Evolutionary conservation across 441 rosid genomes (phyloP).

Genomic region (Raphanus hybrid): DNA sequence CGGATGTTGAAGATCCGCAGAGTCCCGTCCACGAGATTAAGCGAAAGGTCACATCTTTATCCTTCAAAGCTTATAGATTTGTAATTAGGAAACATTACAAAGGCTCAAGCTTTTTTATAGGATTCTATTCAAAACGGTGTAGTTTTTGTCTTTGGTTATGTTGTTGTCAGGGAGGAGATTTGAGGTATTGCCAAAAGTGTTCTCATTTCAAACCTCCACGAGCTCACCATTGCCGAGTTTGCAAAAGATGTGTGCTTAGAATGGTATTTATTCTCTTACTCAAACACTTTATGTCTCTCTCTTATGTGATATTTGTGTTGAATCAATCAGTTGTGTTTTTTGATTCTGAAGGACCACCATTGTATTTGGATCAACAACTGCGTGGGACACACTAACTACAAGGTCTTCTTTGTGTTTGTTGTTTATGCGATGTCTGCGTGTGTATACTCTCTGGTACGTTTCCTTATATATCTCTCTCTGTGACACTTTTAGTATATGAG

Average conservation of each 20-base stretch:
- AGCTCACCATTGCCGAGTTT: constrained; percentile 94
- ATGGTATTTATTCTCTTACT: constrained; percentile 60
- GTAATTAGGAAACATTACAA: not conserved
- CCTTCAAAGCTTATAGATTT: constrained; percentile 1
- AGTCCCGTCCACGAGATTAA: constrained; percentile 84
- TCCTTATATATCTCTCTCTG: constrained; percentile 1
- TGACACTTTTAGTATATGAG: constrained; percentile 3
- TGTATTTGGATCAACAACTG: constrained; percentile 98
- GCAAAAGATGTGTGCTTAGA: constrained; percentile 86
- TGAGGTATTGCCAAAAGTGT: constrained; percentile 94
- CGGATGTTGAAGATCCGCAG: constrained; percentile 74
- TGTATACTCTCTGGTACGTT: constrained; percentile 81
- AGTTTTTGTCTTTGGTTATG: constrained; percentile 1
- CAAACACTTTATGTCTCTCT: constrained; percentile 17
- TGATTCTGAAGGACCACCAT: constrained; percentile 82
- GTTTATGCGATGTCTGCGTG: constrained; percentile 70
- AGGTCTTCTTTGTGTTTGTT: constrained; percentile 82
- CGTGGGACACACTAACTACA: constrained; percentile 93
- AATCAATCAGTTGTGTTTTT: constrained; percentile 30
- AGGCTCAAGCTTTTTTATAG: not conserved
- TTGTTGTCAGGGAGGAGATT: constrained; percentile 75
- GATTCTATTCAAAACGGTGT: not conserved
- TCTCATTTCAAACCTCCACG: constrained; percentile 84
- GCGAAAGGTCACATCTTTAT: constrained; percentile 64
- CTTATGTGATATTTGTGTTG: constrained; percentile 38